Percentiles rank a stretch among this genome's conserved stretches.
Conservation (phyloP, 176 grass and related monocot genomes). For the Avena insularis region DNA sequence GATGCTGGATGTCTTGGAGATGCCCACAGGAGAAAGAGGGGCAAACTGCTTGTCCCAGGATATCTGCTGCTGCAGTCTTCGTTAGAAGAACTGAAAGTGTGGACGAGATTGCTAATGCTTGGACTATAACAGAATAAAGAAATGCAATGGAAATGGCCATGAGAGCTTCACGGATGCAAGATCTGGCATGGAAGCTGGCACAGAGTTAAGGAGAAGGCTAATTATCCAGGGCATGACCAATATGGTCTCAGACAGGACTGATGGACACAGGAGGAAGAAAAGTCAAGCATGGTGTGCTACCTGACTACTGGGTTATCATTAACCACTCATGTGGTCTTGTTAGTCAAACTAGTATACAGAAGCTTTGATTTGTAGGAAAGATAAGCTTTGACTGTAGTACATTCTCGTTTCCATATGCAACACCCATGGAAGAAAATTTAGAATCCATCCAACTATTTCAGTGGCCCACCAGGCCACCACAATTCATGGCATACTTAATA, state of each 20-base stretch:
- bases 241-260: not conserved
- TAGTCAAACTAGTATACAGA: not conserved
- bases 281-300: not conserved
- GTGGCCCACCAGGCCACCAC: not conserved
- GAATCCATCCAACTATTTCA: not conserved
- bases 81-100: not conserved
- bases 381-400: not conserved
- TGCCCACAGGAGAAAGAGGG: slow-evolving; percentile 51
- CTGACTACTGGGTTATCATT: not conserved
- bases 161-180: not conserved
- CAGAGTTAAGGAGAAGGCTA: not conserved
- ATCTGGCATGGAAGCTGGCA: not conserved
- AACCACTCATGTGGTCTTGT: not conserved
- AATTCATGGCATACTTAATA: not conserved
- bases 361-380: not conserved
- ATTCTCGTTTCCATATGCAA: not conserved
- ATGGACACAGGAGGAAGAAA: not conserved
- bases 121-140: not conserved
- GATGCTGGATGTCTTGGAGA: slow-evolving; percentile 43
- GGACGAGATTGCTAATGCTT: not conserved
- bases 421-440: not conserved
- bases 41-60: not conserved
- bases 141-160: not conserved
- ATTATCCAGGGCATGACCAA: not conserved
- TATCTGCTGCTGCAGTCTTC: not conserved